These are phyloP conservation scores for Schwanniomyces etchellsii DNA, from an alignment of 1,139 yeast species.

Conservation along the genomic window DNA sequence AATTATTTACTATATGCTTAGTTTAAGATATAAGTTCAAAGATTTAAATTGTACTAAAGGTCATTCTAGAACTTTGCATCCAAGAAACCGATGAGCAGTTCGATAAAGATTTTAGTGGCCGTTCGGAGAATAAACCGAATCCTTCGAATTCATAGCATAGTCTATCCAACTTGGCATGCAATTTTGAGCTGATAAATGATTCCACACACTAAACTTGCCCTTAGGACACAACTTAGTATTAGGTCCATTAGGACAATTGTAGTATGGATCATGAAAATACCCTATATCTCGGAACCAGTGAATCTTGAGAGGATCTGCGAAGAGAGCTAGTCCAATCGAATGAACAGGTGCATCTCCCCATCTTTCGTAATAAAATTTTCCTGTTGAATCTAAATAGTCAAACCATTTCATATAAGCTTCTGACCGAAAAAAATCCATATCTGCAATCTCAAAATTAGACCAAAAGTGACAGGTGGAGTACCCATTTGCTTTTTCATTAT, in stretches of 20 bases:
- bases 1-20: too few relatives aligned
- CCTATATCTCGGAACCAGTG: conserved; percentile 93
- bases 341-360: conserved; percentile 96
- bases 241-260: conserved; percentile 57
- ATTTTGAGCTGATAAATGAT: conserved; percentile 53
- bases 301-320: conserved; percentile 61
- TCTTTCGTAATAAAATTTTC: conserved; percentile 80
- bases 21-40: too few relatives aligned
- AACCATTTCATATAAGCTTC: conserved; percentile 65
- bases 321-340: conserved; percentile 66
- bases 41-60: too few relatives aligned
- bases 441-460: conserved; percentile 82
- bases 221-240: conserved; percentile 20
- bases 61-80: too few relatives aligned
- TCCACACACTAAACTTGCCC: conserved; percentile 30
- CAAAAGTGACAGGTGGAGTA: conserved; percentile 86
- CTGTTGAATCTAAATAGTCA: conserved; percentile 56
- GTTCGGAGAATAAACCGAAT: conserved; percentile 10
- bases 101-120: too few relatives aligned
- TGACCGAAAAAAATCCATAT: conserved; percentile 70
- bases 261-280: conserved; percentile 68
- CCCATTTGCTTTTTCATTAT: conserved; percentile 49
- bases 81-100: too few relatives aligned
- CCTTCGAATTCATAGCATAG: conserved; percentile 40
- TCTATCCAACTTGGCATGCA: conserved; percentile 74